Conservation (phyloP, 1,284 basidiomycete genomes). For the Ustilago bromivora region DNA sequence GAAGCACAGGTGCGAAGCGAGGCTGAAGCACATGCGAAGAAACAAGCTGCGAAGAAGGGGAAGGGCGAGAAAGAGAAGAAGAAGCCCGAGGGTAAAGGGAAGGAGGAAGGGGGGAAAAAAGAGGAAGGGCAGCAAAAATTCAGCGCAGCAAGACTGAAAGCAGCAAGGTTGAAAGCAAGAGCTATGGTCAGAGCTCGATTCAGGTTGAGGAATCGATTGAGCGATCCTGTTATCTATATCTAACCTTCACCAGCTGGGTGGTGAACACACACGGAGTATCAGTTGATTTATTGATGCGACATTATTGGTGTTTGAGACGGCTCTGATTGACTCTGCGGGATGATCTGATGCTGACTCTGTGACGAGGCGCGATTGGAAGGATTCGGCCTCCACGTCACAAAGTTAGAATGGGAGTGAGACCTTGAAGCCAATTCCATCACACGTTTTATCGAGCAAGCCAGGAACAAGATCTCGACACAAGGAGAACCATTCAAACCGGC, state of each 20-base stretch:
- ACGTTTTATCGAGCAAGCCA: too few relatives aligned
- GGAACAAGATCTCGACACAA: too few relatives aligned
- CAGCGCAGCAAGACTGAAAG: not conserved
- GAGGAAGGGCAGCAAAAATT: conserved; percentile 1
- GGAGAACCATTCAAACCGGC: too few relatives aligned
- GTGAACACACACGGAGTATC: too few relatives aligned
- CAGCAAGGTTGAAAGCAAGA: conserved; percentile 13
- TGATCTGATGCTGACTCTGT: too few relatives aligned
- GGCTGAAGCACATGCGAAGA: conserved; percentile 2
- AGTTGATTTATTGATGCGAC: too few relatives aligned
- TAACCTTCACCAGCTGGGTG: not conserved
- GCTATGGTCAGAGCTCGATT: conserved; percentile 19
- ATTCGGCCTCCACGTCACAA: too few relatives aligned
- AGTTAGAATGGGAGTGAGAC: not conserved
- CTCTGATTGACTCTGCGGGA: too few relatives aligned
- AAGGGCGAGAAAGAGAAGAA: not conserved
- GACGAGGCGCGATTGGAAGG: too few relatives aligned
- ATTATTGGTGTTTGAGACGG: too few relatives aligned
- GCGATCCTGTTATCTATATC: conserved; percentile 48
- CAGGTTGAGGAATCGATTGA: conserved; percentile 32
- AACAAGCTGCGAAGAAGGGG: not conserved
- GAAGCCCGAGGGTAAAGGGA: not conserved
- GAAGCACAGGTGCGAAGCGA: conserved; percentile 12
- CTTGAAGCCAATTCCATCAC: too few relatives aligned
- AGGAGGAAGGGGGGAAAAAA: not conserved